Evolutionary conservation across 768 basidiomycete genomes (phyloP), one percentile per base, ranked within the genome.

Genomic region (Termitomyces sp.): DNA sequence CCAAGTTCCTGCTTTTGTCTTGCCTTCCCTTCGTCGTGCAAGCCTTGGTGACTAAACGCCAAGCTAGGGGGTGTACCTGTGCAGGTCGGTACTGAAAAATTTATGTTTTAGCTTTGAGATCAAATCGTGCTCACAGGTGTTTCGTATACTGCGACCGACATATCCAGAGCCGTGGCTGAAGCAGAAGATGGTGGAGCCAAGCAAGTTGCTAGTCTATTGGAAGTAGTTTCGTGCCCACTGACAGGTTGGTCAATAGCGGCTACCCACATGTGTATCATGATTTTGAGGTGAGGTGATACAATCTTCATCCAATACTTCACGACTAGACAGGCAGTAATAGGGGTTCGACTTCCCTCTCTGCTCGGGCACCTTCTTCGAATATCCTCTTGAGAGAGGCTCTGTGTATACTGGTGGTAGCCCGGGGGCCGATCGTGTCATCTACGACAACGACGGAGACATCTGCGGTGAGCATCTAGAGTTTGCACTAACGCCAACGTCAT

Each of bases 381-480:
- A 60, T 46, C 73, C 71, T 32, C 65, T 72, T 11, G 52, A 65
- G 55, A 64, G 62, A 13, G 69, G 68, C 18, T 58, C 57, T 3
- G 63, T 61, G 15, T 72, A 70, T 51, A 64, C 49, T 20, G 66
- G 71, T 28, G 69, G 68, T 38, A 73, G 69, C 50, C 71, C 70
- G 1, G 73, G 70, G 20, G 67, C 70, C 16, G 68, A 74, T 55
- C 69, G 70, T n/a, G 73, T 71, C 40, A 70, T 73, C 48, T 74
- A 70, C 54, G 69, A 74, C 65, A 39, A 63, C 32, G 57, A 44
- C 48, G 66, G 62, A 39, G 50, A 69, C 39, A 60, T 72, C 55
- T 74, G 71, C 51, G 65, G 73, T 74, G 44, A 62, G 69, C 55
- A 28, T 15, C n/a, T 6, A 20, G 4, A 8, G n/a, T 42, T 55